Base-by-base conservation (phyloP, 2,329 filamentous ascomycete genomes). In the Pseudogymnoascus destructans region DNA sequence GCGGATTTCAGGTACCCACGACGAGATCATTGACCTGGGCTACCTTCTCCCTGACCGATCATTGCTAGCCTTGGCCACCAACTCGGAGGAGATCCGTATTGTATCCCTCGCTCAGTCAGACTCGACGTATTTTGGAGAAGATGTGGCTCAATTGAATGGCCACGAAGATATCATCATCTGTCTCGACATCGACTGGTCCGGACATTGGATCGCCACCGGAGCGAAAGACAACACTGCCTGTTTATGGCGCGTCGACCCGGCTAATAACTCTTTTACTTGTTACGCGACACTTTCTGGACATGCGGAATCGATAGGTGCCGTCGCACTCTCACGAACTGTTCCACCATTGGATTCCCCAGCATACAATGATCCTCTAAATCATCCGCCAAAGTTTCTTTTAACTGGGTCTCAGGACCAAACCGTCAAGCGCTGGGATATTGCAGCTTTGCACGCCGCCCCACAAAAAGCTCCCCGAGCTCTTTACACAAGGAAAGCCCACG, bases 131-230 rank as follows among this genome's bases (percentile, higher is more conserved):
- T 96, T 97, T 70, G 93, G 93, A 11, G 88, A 91, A 61, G 93
- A 98, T 67, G 79, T 95, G 36, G 88, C 85, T 1, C 75, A 93
- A 21, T 77, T 98, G 1, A 89, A 88, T 67, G 93, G 93, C 1
- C 93, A 98, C 65, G 85, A 91, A 55, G 93, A 98, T 65, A 96
- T 98, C 57, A 87, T 98, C 61, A 95, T 98, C 65, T 91, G 90
- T 60, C 76, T 98, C 38, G 91, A 96, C 69, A 84, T 89, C 2
- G 93, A 98, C 72, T 95, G 90, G 89, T 97, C 93, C 8, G 95
- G 95, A 0, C 85, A 93, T 70, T 98, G 93, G 93, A 80, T 98
- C 36, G 92, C 87, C 10, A 97, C 93, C 1, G 93, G 92, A 57
- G 89, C 93, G 19, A 98, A 98, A 73, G 93, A 98, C 70, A 98